phyloP scores from a whole-genome alignment of 2,329 filamentous ascomycete genomes.

The Didymella glomerata region DNA sequence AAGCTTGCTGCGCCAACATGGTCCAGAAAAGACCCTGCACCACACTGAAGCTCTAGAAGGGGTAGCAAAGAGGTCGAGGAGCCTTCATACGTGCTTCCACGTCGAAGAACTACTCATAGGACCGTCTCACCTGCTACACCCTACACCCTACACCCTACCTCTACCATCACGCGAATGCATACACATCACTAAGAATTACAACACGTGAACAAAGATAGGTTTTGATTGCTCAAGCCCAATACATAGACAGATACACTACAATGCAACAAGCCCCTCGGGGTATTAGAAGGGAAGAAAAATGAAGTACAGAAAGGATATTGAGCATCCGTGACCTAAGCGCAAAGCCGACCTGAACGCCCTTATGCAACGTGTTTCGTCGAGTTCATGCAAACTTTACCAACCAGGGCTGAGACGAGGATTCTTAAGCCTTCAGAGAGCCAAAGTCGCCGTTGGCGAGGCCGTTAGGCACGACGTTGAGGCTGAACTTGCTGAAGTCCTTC shows the following conservation, averaged over 20 bases:
- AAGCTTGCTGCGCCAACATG: not conserved
- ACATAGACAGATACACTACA: conserved; percentile 8
- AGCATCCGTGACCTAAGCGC: not conserved
- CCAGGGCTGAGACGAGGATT: not conserved
- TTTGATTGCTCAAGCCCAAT: not conserved
- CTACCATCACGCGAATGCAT: not conserved
- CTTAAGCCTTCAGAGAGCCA: conserved; percentile 17
- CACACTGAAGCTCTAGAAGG: not conserved
- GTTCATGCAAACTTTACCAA: conserved; percentile 19
- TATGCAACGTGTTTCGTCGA: conserved; percentile 16
- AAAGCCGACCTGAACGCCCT: conserved; percentile 11
- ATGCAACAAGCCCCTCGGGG: conserved; percentile 12
- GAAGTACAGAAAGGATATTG: conserved; percentile 7
- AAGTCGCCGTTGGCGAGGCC: conserved; percentile 20
- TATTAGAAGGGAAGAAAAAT: conserved; percentile 9
- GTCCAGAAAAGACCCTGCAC: not conserved
- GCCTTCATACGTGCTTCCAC: not conserved
- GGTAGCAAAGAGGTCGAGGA: not conserved
- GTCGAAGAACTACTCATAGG: not conserved
- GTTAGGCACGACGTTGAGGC: conserved; percentile 18
- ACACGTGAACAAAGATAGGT: not conserved
- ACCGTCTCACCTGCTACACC: not conserved
- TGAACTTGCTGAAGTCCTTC: conserved; percentile 23
- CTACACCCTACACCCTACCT: not conserved
- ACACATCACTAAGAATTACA: not conserved